phyloP scores from a whole-genome alignment of 2,329 filamentous ascomycete genomes.

The Remersonia thermophila region DNA sequence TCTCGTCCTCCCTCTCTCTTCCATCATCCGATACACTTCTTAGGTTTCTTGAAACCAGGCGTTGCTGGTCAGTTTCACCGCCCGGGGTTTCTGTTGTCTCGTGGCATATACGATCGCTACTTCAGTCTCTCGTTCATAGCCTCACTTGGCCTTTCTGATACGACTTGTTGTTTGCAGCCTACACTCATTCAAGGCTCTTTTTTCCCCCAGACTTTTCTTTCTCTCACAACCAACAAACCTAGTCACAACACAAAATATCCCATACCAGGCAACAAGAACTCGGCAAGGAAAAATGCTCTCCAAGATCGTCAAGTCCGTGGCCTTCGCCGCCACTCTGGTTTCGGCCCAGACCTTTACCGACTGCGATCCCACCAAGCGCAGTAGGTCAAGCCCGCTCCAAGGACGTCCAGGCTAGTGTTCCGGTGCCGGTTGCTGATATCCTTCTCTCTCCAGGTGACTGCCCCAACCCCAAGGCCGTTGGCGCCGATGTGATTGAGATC shows the following conservation, averaged over 20 bases:
- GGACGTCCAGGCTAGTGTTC: too few species aligned
- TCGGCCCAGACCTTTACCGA: conserved; percentile 44
- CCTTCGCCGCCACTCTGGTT: conserved; percentile 38
- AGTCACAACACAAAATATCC: conserved; percentile 1
- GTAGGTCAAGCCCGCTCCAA: conserved; percentile 16
- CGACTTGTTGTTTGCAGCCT: conserved; percentile 3
- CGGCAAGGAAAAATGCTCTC: conserved; percentile 35
- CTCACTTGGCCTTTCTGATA: neutral
- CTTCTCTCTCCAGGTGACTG: conserved; percentile 42
- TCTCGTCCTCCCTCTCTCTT: neutral
- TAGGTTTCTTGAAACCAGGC: conserved; percentile 1
- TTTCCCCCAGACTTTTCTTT: too few species aligned
- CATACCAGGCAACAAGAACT: conserved; percentile 1
- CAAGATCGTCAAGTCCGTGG: conserved; percentile 35
- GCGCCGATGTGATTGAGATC: conserved; percentile 40
- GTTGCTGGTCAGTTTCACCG: neutral
- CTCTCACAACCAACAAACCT: neutral
- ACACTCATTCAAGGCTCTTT: conserved; percentile 6
- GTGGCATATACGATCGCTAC: conserved; percentile 5
- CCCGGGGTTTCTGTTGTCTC: conserved; percentile 8
- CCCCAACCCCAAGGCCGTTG: conserved; percentile 64
- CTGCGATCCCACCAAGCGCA: conserved; percentile 41
- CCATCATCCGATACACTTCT: neutral
- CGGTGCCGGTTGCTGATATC: too few species aligned
- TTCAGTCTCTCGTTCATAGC: conserved; percentile 12